These are phyloP conservation scores for Moniliophthora roreri DNA, from an alignment of 1,284 basidiomycete species.

Conservation along the genomic window DNA sequence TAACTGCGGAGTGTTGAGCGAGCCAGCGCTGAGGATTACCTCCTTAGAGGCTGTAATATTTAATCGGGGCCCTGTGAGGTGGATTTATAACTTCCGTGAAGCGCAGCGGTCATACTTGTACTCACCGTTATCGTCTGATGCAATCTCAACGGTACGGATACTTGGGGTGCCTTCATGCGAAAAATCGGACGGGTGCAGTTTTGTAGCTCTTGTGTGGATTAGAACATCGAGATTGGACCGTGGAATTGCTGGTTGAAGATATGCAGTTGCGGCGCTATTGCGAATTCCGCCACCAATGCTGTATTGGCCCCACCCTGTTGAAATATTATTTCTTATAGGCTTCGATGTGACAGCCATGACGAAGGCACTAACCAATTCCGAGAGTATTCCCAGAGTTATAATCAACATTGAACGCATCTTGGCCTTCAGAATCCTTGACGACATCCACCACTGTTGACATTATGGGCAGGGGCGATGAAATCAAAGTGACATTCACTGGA, in stretches of 20 bases:
- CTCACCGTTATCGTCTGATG: no score
- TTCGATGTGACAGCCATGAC: no score
- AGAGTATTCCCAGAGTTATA: conserved; percentile 16
- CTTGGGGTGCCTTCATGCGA: no score
- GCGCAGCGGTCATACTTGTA: no score
- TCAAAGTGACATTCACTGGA: conserved; percentile 17
- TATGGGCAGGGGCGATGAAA: conserved; percentile 17
- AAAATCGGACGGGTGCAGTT: not conserved
- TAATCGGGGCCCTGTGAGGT: not conserved
- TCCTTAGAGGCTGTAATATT: conserved; percentile 17
- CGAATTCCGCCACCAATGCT: not conserved
- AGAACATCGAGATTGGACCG: not conserved
- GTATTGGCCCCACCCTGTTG: not conserved
- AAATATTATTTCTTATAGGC: no score
- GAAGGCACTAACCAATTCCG: not conserved
- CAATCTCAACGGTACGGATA: no score
- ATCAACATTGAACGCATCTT: conserved; percentile 23
- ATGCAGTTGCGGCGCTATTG: not conserved
- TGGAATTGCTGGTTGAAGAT: not conserved
- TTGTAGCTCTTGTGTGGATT: not conserved
- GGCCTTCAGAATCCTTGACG: conserved; percentile 16
- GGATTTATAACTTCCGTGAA: not conserved
- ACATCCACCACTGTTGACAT: conserved; percentile 19
- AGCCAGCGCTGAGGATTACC: conserved; percentile 28
- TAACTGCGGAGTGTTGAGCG: conserved; percentile 31